phyloP scores from a whole-genome alignment of 2,329 filamentous ascomycete genomes.

The Alternaria novae-zelandiae region DNA sequence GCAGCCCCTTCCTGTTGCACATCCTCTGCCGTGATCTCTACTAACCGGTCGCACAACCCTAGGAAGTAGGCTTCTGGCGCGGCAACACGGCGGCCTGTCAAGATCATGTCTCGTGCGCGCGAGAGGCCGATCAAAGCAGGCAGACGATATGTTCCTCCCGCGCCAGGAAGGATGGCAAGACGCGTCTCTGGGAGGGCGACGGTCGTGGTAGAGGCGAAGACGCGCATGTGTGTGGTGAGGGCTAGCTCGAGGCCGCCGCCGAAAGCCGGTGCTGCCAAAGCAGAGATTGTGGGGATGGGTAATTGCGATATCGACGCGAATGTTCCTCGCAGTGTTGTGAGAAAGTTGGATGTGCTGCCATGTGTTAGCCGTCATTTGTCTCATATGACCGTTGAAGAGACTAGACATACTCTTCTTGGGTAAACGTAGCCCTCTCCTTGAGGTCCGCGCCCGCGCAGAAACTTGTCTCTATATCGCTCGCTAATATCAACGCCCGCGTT shows the following conservation, averaged over 20 bases:
- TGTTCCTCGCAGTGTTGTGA: conserved; percentile 76
- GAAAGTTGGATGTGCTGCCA: conserved; percentile 78
- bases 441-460: conserved; percentile 96
- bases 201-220: conserved; percentile 78
- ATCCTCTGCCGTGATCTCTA: conserved; percentile 73
- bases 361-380: conserved; percentile 14
- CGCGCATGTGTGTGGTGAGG: conserved; percentile 85
- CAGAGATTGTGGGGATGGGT: conserved; percentile 87
- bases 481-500: conserved; percentile 82
- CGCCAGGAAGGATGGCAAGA: conserved; percentile 92
- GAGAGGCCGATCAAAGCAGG: conserved; percentile 79
- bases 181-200: conserved; percentile 91
- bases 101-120: conserved; percentile 85
- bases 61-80: conserved; percentile 90
- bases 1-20: conserved; percentile 60
- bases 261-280: conserved; percentile 83
- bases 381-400: not conserved
- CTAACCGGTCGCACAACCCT: conserved; percentile 86
- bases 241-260: conserved; percentile 94
- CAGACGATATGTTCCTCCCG: conserved; percentile 88
- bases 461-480: conserved; percentile 81
- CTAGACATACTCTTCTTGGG: conserved; percentile 72
- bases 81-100: conserved; percentile 85
- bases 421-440: conserved; percentile 83
- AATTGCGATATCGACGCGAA: conserved; percentile 76